Percentiles rank a stretch among this genome's conserved stretches.
Conservation (phyloP, 1,284 basidiomycete genomes). For the Leccinum fuscescens region DNA sequence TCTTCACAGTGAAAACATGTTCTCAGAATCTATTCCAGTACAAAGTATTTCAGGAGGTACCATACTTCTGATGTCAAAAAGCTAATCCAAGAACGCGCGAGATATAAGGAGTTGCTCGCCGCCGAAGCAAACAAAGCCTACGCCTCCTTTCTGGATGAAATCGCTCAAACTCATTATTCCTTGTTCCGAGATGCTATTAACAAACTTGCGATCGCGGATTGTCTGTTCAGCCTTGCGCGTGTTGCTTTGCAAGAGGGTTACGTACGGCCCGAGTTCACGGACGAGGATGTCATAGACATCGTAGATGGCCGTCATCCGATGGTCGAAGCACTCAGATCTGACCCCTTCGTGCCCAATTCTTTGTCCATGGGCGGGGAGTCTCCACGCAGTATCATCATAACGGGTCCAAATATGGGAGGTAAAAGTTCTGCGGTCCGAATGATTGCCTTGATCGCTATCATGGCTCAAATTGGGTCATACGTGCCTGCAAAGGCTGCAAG, state of each 20-base stretch:
- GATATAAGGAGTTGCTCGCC: conserved; percentile 73
- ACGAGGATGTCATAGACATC: conserved; percentile 62
- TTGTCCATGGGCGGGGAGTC: conserved; percentile 54
- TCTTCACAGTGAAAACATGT: conserved; percentile 2
- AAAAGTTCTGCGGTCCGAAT: conserved; percentile 79
- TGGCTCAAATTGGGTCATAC: conserved; percentile 71
- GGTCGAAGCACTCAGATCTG: conserved; percentile 72
- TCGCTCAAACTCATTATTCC: conserved; percentile 65
- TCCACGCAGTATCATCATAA: conserved; percentile 73
- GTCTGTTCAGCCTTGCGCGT: conserved; percentile 66
- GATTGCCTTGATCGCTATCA: conserved; percentile 71
- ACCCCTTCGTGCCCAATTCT: conserved; percentile 81
- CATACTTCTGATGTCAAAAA: conserved; percentile 72
- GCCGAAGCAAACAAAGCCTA: conserved; percentile 70
- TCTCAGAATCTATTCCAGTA: conserved; percentile 46
- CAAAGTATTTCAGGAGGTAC: conserved; percentile 77
- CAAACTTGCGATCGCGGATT: conserved; percentile 81
- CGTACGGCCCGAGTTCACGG: conserved; percentile 62
- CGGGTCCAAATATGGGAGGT: conserved; percentile 80
- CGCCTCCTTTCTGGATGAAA: conserved; percentile 65
- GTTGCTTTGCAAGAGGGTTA: conserved; percentile 76
- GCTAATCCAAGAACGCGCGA: conserved; percentile 74
- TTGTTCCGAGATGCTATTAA: conserved; percentile 72
- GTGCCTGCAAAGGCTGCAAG: conserved; percentile 73
- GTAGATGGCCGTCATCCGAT: conserved; percentile 78